Conservation (phyloP, 805 yeast species). For the Brettanomyces sp. region DNA sequence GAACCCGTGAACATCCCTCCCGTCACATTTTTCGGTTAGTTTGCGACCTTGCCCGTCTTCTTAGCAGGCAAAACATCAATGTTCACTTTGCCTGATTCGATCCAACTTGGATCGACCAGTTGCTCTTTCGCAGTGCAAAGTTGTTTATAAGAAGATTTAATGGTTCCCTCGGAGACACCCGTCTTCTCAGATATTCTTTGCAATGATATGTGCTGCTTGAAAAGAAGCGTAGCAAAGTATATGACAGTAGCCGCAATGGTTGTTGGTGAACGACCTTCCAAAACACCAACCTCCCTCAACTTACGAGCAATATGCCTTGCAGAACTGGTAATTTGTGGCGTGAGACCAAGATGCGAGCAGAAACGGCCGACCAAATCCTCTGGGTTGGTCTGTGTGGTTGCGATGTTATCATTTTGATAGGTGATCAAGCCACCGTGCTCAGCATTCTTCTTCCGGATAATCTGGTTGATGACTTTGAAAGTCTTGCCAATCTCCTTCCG, state of each 20-base stretch:
- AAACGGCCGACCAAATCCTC: constrained; percentile 92
- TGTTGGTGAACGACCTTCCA: constrained; percentile 94
- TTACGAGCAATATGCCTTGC: constrained; percentile 88
- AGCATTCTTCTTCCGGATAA: constrained; percentile 47
- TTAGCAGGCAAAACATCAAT: constrained; percentile 12
- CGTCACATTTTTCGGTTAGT: background rate
- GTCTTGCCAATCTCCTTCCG: constrained; percentile 91
- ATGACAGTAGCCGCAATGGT: constrained; percentile 97
- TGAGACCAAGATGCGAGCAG: constrained; percentile 88
- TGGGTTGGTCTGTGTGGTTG: constrained; percentile 81
- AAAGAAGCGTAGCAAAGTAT: constrained; percentile 86
- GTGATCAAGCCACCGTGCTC: constrained; percentile 33
- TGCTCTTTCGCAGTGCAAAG: constrained; percentile 64
- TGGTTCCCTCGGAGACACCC: constrained; percentile 96
- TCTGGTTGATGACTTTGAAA: constrained; percentile 65
- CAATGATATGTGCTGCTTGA: constrained; percentile 68
- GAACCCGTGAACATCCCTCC: background rate
- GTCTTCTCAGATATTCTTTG: constrained; percentile 81
- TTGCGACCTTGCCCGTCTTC: background rate
- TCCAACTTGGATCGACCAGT: constrained; percentile 72
- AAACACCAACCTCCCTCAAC: constrained; percentile 83
- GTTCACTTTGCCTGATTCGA: constrained; percentile 55
- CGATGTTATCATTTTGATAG: constrained; percentile 38
- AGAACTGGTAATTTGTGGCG: constrained; percentile 77
- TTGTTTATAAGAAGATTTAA: constrained; percentile 81